Evolutionary conservation across 2,329 filamentous ascomycete genomes (phyloP), one percentile per base, ranked within the genome.

Genomic region (Fusarium sp.): DNA sequence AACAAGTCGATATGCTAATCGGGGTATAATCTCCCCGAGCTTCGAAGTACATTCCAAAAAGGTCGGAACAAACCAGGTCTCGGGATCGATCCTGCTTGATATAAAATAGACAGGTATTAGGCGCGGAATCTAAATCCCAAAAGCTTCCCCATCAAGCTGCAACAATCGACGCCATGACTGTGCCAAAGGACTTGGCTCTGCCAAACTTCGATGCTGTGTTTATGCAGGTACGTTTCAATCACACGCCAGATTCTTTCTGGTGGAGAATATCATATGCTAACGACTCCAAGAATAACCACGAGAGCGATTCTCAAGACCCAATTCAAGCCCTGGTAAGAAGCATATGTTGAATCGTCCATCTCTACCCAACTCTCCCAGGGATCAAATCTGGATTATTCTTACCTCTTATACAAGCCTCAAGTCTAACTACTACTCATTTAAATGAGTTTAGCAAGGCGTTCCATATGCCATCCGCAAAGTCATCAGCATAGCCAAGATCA

Each of bases 141-240:
- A 4, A 28, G 2, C 1, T 7, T 26, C 5, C 14, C 5, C 11
- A 28, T 28, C 14, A 17, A 7, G 0, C 20, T 54, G 14, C 1
- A 28, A 28, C 4, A 18, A 1, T 5, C 35, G 15, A 38, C 15
- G 4, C 24, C 20, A 54, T 54, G 51, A n/a, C 35, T 4, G 51
- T 54, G 3, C 51, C 51, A 8, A 39, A 8, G 24, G 24, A 39
- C 0, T n/a, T 54, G 35, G 35, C 35, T 39, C 35, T 54, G 35
- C 51, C 35, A n/a, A 39, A 54, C 35, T 28, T 54, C 14, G 7
- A 55, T 18, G 51, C 51, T 3, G 35, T 41, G 7, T 41, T 55
- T 2, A 55, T 55, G 7, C 51, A 54, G 51, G 48, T 51, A 3
- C 14, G 47, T 47, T 17, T 44, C 3, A 2, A 24, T 8, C 2